A percentile compares a stretch with the other conserved stretches of the same genome.
These are phyloP conservation scores for Cercospora nicotianae DNA, from an alignment of 2,329 filamentous ascomycete species.

Conservation along the genomic window DNA sequence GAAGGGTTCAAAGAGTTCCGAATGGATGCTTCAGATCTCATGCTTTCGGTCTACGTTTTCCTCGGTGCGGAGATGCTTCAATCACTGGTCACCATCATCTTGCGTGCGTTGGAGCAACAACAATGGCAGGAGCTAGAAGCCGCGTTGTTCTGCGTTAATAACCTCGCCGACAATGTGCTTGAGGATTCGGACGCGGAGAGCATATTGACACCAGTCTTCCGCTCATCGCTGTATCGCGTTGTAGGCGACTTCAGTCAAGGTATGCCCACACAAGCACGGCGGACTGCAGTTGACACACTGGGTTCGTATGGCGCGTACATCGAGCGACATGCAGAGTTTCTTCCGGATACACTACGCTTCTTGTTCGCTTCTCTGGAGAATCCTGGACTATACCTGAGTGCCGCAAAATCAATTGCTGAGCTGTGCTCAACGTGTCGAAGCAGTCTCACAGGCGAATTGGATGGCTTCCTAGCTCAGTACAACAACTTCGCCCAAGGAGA, in stretches of 20 bases:
- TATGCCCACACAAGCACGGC: slow-evolving; percentile 63
- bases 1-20: slow-evolving; percentile 59
- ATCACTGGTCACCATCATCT: slow-evolving; percentile 48
- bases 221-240: slow-evolving; percentile 57
- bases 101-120: slow-evolving; percentile 43
- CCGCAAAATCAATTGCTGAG: slow-evolving; percentile 71
- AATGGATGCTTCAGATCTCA: slow-evolving; percentile 75
- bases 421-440: slow-evolving; percentile 74
- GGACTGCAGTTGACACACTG: slow-evolving; percentile 69
- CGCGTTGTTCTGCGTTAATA: slow-evolving; percentile 62
- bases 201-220: slow-evolving; percentile 63
- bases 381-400: slow-evolving; percentile 58
- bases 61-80: slow-evolving; percentile 49
- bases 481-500: slow-evolving; percentile 59
- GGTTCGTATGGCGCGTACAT: slow-evolving; percentile 77
- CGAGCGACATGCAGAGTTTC: slow-evolving; percentile 63
- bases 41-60: slow-evolving; percentile 68
- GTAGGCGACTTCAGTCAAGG: slow-evolving; percentile 47
- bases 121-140: slow-evolving; percentile 55
- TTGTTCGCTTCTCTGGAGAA: slow-evolving; percentile 70
- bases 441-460: slow-evolving; percentile 65
- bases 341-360: slow-evolving; percentile 71
- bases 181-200: slow-evolving; percentile 60
- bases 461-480: slow-evolving; percentile 71
- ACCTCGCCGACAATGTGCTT: slow-evolving; percentile 64